Evolutionary conservation across 1,284 basidiomycete species (phyloP), one percentile per base, ranked within the genome.

Genomic region (Leccinum fuscescens): DNA sequence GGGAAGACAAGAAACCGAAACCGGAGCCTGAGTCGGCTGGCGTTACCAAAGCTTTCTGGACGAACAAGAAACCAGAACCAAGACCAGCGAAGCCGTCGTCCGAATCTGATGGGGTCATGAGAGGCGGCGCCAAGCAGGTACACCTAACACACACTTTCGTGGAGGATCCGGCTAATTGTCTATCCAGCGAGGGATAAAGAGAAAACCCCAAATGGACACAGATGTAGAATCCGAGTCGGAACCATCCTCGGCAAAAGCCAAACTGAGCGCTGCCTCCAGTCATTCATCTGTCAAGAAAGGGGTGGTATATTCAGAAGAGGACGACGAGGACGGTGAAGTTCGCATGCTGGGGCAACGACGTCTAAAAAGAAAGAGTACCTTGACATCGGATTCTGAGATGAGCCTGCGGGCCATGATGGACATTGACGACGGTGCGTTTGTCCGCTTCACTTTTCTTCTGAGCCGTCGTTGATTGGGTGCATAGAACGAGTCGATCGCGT

Each of bases 381-480:
- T 58, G 17, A 65, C 65, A 15, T 71, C 72, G 5, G 73, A 77
- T 31, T 71, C 70, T 2, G 76, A 80, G 64, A 72, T 66, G 62
- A 84, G 83, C 53, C 70, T 85, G 31, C 76, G 76, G 49, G 85
- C 82, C 11, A 82, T 91, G 79, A 90, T 91, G 89, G 89, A 92
- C 58, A 80, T 90, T 57, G 86, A 89, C 63, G 88, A 92, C 69
- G 83, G 87, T 87, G 57, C 37, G 79, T 64, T 54, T 57, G 50
- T 49, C 29, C 8, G 7, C 22, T 44, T 42, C 1, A n/a, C 17
- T 2, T 12, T 24, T 27, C 9, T 7, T 0, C 51, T 6, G 3
- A 9, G 4, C 14, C 11, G 6, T 51, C 3, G 37, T 39, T 65
- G 52, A 70, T 17, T 20, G 0, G 2, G 6, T 15, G 22, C 4